Conservation (phyloP, 73 alveolate genomes). For the Paramecium tetraurelia region DNA sequence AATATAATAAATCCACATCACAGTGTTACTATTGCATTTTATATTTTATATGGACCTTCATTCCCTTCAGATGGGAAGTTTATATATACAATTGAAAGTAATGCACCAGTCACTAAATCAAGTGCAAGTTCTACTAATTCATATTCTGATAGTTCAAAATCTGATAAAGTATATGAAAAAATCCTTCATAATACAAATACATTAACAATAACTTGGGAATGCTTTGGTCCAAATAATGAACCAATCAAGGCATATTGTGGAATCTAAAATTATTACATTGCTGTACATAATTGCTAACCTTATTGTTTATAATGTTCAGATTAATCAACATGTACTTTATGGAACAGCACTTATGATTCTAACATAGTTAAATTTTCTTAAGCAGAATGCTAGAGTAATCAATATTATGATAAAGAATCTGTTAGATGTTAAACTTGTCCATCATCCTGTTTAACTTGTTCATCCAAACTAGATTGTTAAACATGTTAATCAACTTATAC, state of each 20-base stretch:
- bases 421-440: background rate
- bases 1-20: background rate
- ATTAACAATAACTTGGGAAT: background rate
- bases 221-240: background rate
- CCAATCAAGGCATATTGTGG: background rate
- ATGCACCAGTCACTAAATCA: background rate
- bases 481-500: background rate
- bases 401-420: background rate
- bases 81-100: background rate
- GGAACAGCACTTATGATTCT: background rate
- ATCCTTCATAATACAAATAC: background rate
- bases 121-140: background rate
- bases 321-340: background rate
- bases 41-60: background rate
- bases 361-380: background rate
- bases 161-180: background rate
- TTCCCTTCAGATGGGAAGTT: background rate
- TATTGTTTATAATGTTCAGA: background rate
- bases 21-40: background rate
- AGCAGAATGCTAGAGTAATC: background rate
- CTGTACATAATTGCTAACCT: background rate
- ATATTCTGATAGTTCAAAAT: background rate
- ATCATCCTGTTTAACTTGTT: background rate
- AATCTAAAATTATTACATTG: background rate
- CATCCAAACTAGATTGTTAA: background rate